Conservation (phyloP, 2,329 filamentous ascomycete species). For the Emergomyces pasteurianus region DNA sequence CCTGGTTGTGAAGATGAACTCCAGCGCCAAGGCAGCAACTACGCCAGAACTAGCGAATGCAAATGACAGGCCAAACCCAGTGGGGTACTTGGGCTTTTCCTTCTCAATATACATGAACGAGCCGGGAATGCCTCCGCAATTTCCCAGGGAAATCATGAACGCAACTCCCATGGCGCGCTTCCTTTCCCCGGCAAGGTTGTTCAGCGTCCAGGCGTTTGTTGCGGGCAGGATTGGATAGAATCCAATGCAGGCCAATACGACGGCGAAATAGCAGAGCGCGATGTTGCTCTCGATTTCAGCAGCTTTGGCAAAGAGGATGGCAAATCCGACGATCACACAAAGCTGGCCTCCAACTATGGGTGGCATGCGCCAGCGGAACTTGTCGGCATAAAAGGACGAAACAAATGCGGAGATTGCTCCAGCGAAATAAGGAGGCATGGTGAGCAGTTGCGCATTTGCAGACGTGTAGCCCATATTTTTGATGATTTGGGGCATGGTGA, state of each 20-base stretch:
- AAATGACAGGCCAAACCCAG: conserved; percentile 21
- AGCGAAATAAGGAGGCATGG: conserved; percentile 26
- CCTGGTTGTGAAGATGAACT: conserved; percentile 20
- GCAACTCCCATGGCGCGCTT: conserved; percentile 33
- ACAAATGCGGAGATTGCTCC: conserved; percentile 19
- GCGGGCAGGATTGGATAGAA: conserved; percentile 35
- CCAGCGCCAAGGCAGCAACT: conserved; percentile 12
- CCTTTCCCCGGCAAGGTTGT: conserved; percentile 25
- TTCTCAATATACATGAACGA: conserved; percentile 22
- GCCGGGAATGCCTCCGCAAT: conserved; percentile 26
- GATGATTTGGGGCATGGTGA: conserved; percentile 31
- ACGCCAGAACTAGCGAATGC: conserved; percentile 17
- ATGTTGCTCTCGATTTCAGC: conserved; percentile 30
- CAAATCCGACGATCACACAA: conserved; percentile 25
- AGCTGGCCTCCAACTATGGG: conserved; percentile 27
- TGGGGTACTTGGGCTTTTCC: conserved; percentile 21
- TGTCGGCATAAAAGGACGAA: conserved; percentile 27
- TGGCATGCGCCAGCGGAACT: conserved; percentile 28
- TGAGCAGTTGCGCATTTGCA: conserved; percentile 20
- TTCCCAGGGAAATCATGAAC: conserved; percentile 29
- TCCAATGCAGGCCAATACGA: conserved; percentile 33
- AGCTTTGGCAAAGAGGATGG: conserved; percentile 27
- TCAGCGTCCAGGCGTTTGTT: conserved; percentile 32
- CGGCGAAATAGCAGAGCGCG: conserved; percentile 33
- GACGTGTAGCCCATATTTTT: conserved; percentile 31